Evolutionary conservation across 371 early-diverging fungal genomes (phyloP), one percentile per base, ranked within the genome.

Genomic region (Circinella umbellata): DNA sequence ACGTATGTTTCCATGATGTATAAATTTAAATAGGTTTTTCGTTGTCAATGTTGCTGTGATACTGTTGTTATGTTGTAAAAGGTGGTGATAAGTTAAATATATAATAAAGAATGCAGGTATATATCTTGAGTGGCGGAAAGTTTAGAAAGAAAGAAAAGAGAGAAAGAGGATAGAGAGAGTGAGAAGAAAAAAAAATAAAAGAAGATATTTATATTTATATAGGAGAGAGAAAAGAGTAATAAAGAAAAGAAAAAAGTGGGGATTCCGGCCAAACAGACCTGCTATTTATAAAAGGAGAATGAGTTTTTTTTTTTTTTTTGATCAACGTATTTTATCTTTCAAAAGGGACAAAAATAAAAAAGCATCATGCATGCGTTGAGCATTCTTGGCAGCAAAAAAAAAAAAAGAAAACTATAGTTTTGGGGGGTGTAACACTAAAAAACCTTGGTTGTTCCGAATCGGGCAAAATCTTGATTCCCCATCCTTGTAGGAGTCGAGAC

Each of bases 1-100:
- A 80, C 70, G 57, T 76, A 85, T 9, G 85, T 78, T 68, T 85
- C 85, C 83, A 85, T 51, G 51, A 17, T 51, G 51, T 51, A n/a
- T 51, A 17, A 15, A 51, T 51, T 17, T 2, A 27, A 27, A 27
- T 27, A 27, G 27, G 6, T 51, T 51, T 8, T 17, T 51, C 5
- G 15, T 13, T 13, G 51, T 51, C 14, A n/a, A 13, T 51, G 51
- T 51, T 51, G 51, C 15, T 51, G 51, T 51, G 27, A 27, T 42
- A 42, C 11, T 42, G 42, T 42, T 42, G 42, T 42, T 42, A 42
- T 51, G 51, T 51, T 51, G 15, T 51, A n/a, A 5, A 14, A 47
- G 47, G 11, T 61, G 46, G 46, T 37, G 46, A 8, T 42, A 64
- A 13, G 67, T 27, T 20, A 37, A 34, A 48, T 63, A 59, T 34